Conservation (phyloP, 2,329 filamentous ascomycete species). For the Fusarium sp. region DNA sequence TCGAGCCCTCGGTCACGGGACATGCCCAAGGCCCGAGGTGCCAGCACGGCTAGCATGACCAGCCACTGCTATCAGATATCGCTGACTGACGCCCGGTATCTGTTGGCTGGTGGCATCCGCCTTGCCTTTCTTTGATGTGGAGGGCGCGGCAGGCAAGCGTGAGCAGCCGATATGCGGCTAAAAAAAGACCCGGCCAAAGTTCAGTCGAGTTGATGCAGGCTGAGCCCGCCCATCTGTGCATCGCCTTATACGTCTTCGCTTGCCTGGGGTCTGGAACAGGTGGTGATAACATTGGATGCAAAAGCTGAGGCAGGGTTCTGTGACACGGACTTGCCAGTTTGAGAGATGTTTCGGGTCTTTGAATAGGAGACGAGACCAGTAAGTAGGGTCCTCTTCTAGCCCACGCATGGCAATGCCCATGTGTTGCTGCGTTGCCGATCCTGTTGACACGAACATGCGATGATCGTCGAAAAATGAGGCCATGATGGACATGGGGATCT, state of each 20-base stretch:
- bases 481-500: not conserved
- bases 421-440: not conserved
- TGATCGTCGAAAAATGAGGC: not conserved
- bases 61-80: not conserved
- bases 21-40: not conserved
- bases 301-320: not conserved
- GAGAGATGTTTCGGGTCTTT: constrained; percentile 2
- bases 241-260: not conserved
- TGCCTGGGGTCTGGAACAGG: not conserved
- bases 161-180: not conserved
- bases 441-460: not conserved
- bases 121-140: not conserved
- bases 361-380: not conserved
- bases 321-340: not conserved
- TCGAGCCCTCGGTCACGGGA: constrained; percentile 1
- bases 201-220: not conserved
- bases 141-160: constrained; percentile 5
- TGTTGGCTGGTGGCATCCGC: not conserved
- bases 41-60: too few species aligned
- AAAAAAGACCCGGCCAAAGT: constrained; percentile 5
- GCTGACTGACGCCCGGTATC: not conserved
- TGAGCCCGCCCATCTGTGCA: not conserved
- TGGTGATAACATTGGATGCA: not conserved
- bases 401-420: not conserved
- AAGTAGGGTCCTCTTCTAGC: not conserved